Percentiles rank a stretch among this genome's conserved stretches.
phyloP scores from a whole-genome alignment of 2,329 filamentous ascomycete genomes.

The Herpotrichia juniperi region DNA sequence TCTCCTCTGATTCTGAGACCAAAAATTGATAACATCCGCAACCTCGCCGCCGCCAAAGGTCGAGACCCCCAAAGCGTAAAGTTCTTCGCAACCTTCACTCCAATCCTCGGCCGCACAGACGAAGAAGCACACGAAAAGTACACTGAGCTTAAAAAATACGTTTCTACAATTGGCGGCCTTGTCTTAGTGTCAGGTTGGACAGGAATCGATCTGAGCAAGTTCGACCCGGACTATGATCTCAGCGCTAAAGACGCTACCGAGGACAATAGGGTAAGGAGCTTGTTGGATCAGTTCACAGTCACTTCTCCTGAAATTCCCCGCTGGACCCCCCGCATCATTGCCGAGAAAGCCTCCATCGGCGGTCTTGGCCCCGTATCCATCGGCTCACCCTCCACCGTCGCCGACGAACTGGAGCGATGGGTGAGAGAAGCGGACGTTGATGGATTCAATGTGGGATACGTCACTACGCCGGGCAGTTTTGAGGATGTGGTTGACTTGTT shows the following conservation, averaged over 20 bases:
- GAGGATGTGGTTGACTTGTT: slow-evolving; percentile 46
- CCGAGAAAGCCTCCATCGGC: slow-evolving; percentile 65
- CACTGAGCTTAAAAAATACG: slow-evolving; percentile 59
- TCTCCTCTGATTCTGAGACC: slow-evolving; percentile 56
- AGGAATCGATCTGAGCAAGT: slow-evolving; percentile 64
- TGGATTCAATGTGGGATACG: slow-evolving; percentile 47
- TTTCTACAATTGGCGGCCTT: slow-evolving; percentile 59
- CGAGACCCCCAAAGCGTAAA: slow-evolving; percentile 64
- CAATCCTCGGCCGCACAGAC: slow-evolving; percentile 42
- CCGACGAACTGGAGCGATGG: slow-evolving; percentile 55
- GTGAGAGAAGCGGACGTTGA: slow-evolving; percentile 50
- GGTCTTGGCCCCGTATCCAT: slow-evolving; percentile 46
- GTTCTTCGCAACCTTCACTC: slow-evolving; percentile 50
- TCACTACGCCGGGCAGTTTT: slow-evolving; percentile 51
- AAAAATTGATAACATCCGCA: slow-evolving; percentile 60
- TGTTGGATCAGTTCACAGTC: slow-evolving; percentile 41
- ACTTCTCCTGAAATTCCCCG: slow-evolving; percentile 34
- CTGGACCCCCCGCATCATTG: slow-evolving; percentile 38
- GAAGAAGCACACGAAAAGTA: slow-evolving; percentile 60
- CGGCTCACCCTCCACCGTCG: slow-evolving; percentile 47
- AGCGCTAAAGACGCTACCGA: slow-evolving; percentile 61
- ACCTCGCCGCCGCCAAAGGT: slow-evolving; percentile 57
- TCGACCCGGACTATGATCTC: slow-evolving; percentile 64
- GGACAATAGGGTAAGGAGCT: slow-evolving; percentile 46
- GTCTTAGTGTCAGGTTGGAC: slow-evolving; percentile 65